Evolutionary conservation across 2,329 filamentous ascomycete genomes (phyloP).

Genomic region (Tolypocladium inflatum): DNA sequence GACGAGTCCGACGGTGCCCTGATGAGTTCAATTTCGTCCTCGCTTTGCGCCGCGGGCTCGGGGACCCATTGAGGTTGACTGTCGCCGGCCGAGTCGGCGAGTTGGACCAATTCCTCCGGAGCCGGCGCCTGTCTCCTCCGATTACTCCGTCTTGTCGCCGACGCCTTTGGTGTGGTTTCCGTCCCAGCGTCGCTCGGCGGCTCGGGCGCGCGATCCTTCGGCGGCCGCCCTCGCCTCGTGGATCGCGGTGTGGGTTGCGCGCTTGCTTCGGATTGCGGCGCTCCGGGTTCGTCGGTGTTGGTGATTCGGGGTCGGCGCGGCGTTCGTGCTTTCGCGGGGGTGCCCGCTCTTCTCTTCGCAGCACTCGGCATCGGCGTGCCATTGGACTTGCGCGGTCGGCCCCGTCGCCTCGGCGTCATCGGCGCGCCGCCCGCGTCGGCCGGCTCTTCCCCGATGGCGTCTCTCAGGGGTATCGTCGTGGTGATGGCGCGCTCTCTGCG

Average conservation of each 20-base stretch:
- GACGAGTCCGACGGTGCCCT: constrained; percentile 3
- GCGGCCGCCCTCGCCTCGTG: constrained; percentile 18
- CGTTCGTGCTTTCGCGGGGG: constrained; percentile 27
- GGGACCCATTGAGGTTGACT: constrained; percentile 7
- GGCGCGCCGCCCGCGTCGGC: constrained; percentile 21
- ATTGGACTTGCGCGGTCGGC: constrained; percentile 38
- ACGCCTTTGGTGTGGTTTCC: constrained; percentile 5
- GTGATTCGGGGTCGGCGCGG: constrained; percentile 23
- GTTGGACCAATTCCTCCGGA: constrained; percentile 16
- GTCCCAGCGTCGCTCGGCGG: constrained; percentile 14
- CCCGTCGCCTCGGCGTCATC: constrained; percentile 31
- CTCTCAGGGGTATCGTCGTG: constrained; percentile 41
- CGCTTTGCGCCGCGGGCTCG: constrained; percentile 9
- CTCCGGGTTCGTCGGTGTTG: constrained; percentile 17
- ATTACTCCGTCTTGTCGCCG: constrained; percentile 7
- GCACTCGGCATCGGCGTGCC: constrained; percentile 39
- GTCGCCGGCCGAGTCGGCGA: constrained; percentile 11
- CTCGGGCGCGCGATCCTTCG: constrained; percentile 16
- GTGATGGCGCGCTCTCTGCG: constrained; percentile 32
- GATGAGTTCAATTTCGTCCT: constrained; percentile 20
- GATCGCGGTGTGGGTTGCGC: constrained; percentile 21
- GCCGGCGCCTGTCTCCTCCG: constrained; percentile 13
- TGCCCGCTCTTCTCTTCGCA: constrained; percentile 35
- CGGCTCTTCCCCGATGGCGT: constrained; percentile 20
- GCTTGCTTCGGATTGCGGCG: constrained; percentile 10